Evolutionary conservation across 1,284 basidiomycete species (phyloP).

Genomic region (Trichosporon sp.): DNA sequence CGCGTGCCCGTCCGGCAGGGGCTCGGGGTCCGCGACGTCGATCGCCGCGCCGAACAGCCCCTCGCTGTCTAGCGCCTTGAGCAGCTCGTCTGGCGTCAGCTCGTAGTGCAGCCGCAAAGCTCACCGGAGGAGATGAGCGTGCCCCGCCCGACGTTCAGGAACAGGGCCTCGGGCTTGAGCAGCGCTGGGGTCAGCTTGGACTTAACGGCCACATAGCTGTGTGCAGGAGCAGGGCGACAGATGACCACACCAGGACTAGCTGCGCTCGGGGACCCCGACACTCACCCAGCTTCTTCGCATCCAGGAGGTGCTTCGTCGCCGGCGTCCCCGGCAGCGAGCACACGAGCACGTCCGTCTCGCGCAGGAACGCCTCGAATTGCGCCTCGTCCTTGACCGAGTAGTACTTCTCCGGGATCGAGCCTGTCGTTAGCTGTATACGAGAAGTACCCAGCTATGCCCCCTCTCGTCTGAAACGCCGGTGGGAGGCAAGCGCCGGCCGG

Average conservation of each 20-base stretch:
- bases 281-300: slow-evolving; percentile 38
- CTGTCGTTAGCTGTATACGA: slow-evolving; percentile 12
- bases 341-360: slow-evolving; percentile 43
- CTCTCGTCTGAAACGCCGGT: too few relatives aligned
- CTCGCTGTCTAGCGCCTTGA: slow-evolving; percentile 27
- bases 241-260: too few relatives aligned
- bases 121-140: slow-evolving; percentile 32
- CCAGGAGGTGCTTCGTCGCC: slow-evolving; percentile 38
- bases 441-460: background rate
- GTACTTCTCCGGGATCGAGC: slow-evolving; percentile 42
- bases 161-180: slow-evolving; percentile 35
- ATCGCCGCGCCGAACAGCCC: slow-evolving; percentile 37
- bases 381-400: slow-evolving; percentile 38
- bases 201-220: too few relatives aligned
- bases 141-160: slow-evolving; percentile 46
- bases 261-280: background rate
- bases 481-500: too few relatives aligned
- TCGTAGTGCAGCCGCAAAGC: background rate
- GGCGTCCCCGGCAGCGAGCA: slow-evolving; percentile 40
- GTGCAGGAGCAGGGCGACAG: too few relatives aligned
- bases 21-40: slow-evolving; percentile 47
- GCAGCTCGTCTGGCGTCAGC: slow-evolving; percentile 31
- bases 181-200: slow-evolving; percentile 13
- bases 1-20: slow-evolving; percentile 32
- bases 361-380: slow-evolving; percentile 39